These are phyloP conservation scores for Cornus kousa DNA, from an alignment of 148 eudicot species.

Conservation along the genomic window DNA sequence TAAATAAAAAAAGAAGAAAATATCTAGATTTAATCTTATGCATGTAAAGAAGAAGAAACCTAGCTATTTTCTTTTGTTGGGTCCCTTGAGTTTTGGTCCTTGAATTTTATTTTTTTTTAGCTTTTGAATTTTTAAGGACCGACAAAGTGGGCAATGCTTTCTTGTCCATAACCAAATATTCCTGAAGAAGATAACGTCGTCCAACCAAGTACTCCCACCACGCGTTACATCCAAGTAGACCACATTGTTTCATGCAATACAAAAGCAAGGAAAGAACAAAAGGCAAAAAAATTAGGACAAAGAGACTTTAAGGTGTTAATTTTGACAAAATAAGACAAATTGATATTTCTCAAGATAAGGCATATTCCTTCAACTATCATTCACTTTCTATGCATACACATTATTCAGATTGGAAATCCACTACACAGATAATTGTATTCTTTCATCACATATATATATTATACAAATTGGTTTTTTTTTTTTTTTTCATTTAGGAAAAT, in stretches of 20 bases:
- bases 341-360: background rate
- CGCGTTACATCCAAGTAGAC: background rate
- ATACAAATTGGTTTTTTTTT: no score
- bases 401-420: no score
- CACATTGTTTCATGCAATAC: background rate
- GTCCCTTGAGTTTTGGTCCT: no score
- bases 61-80: no score
- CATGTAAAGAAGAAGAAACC: no score
- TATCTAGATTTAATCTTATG: no score
- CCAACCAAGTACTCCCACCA: background rate
- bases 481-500: no score
- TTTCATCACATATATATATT: no score
- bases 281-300: background rate
- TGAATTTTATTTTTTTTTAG: no score
- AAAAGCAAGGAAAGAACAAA: background rate
- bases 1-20: no score
- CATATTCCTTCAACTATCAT: background rate
- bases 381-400: no score
- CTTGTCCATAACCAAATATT: conserved; percentile 1
- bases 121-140: conserved; percentile 4
- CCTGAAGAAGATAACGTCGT: background rate
- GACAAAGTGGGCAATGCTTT: conserved; percentile 4
- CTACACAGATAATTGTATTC: no score
- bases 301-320: background rate
- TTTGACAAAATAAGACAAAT: conserved; percentile 4